Conservation (phyloP, 495 filamentous ascomycete species). For the Halenospora varia region DNA sequence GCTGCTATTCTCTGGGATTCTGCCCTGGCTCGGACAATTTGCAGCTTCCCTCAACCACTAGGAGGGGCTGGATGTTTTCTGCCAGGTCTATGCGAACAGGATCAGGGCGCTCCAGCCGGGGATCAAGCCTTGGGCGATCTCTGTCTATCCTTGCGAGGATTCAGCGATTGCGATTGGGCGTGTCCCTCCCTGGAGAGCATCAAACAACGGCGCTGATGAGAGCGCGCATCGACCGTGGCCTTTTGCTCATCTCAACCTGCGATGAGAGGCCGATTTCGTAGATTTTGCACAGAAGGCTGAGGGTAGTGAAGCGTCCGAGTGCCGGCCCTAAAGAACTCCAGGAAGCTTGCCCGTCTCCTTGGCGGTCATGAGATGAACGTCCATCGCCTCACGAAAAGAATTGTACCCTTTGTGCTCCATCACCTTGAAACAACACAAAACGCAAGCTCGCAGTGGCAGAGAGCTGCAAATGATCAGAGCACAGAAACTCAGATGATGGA, state of each 20-base stretch:
- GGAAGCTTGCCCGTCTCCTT: background rate
- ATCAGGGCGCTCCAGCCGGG: too few species aligned
- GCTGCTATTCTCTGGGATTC: background rate
- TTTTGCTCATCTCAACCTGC: too few species aligned
- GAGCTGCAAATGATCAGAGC: too few species aligned
- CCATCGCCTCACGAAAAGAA: background rate
- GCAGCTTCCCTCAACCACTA: background rate
- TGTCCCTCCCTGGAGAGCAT: background rate
- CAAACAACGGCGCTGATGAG: background rate
- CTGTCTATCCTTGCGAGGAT: conserved; percentile 23
- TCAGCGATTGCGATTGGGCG: conserved; percentile 9
- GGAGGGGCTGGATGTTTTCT: background rate
- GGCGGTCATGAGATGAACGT: background rate
- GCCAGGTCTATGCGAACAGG: conserved; percentile 11
- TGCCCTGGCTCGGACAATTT: conserved; percentile 5
- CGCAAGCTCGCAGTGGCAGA: too few species aligned
- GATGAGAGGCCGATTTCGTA: too few species aligned
- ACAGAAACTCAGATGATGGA: background rate
- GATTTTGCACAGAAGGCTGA: too few species aligned
- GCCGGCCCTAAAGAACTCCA: background rate
- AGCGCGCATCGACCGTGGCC: too few species aligned
- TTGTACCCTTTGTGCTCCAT: background rate
- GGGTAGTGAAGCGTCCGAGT: too few species aligned
- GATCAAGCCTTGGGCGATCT: conserved; percentile 22
- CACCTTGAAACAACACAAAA: background rate